Base-by-base conservation (phyloP, 2,329 filamentous ascomycete species). In the Fusarium sulawesiense region DNA sequence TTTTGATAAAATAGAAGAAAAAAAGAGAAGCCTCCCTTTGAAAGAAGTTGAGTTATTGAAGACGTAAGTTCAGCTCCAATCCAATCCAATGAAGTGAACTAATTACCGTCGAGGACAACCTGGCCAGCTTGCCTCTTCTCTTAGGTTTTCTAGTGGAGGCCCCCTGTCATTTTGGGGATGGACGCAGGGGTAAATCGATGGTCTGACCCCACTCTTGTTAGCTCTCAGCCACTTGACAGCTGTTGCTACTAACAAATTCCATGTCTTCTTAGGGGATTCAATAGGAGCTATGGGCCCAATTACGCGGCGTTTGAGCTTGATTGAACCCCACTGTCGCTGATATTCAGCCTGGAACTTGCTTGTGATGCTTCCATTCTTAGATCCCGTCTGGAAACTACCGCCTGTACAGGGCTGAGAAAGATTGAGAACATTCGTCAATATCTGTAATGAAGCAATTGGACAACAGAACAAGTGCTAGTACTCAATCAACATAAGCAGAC, bases 81-180 rank as follows among this genome's bases (percentile, higher is more conserved):
- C 32, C 32, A 51, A 14, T 37, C 34, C 49, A 32, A 34, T 42
- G 49, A n/a, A n/a, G 27, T 37, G 48, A 27, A 51, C 60, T 62
- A 57, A 55, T 66, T 62, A 27, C 44, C 47, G 56, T 72, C 62
- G 57, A 75, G 73, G 73, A 75, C 73, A 75, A 74, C 72, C 71
- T 75, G 73, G 69, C 70, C 63, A 62, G 71, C 61, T 74, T 64
- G 47, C 63, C 60, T 53, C 30, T 42, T 53, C 49, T 37, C 61
- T 71, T 70, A 12, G 34, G 34, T 68, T 70, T 56, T 32, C 53
- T 58, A 64, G 48, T 34, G 21, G 16, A 29, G 27, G 23, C 8
- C 27, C 56, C 68, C 53, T 69, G 64, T 63, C 56, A 50, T 25
- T 64, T 64, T 25, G 59, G 49, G 49, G 60, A 70, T 70, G 45